These are phyloP conservation scores for Ophiocordyceps camponoti-rufipedis DNA, from an alignment of 2,329 filamentous ascomycete species.

Conservation along the genomic window DNA sequence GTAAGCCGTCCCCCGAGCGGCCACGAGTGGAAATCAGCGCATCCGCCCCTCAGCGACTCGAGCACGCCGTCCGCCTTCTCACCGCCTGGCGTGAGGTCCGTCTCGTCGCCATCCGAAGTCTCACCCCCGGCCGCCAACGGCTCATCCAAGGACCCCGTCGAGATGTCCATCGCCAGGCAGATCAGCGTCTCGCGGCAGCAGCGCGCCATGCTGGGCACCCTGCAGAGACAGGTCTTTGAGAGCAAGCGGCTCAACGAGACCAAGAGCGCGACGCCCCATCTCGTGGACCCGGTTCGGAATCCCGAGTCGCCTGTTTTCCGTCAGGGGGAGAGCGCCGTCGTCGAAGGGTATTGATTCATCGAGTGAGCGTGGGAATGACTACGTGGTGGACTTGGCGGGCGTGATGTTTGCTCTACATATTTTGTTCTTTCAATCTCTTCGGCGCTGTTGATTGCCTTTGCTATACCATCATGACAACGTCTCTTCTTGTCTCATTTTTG, in stretches of 20 bases:
- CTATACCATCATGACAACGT: not conserved
- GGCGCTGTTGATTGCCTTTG: not conserved
- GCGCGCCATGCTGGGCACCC: slow-evolving; percentile 37
- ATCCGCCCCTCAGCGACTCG: not conserved
- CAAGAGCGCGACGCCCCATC: slow-evolving; percentile 24
- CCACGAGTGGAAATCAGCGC: slow-evolving; percentile 1
- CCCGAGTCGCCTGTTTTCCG: slow-evolving; percentile 13
- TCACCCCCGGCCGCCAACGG: slow-evolving; percentile 6
- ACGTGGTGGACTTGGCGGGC: not conserved
- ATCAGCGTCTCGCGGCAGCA: slow-evolving; percentile 48
- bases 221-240: slow-evolving; percentile 15
- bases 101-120: not conserved
- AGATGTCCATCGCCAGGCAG: slow-evolving; percentile 49
- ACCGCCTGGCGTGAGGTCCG: not conserved
- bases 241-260: slow-evolving; percentile 13
- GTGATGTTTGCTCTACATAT: not conserved
- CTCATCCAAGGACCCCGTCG: slow-evolving; percentile 31
- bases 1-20: not conserved
- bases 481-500: too few relatives aligned
- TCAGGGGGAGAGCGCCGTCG: slow-evolving; percentile 34
- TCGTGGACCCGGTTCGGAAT: slow-evolving; percentile 20
- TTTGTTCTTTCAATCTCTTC: not conserved
- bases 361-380: not conserved
- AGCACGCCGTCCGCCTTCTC: not conserved
- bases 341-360: slow-evolving; percentile 23